Percentiles rank a stretch among this genome's conserved stretches.
phyloP scores from a whole-genome alignment of 1,139 yeast species.

The Suhomyces maxii region DNA sequence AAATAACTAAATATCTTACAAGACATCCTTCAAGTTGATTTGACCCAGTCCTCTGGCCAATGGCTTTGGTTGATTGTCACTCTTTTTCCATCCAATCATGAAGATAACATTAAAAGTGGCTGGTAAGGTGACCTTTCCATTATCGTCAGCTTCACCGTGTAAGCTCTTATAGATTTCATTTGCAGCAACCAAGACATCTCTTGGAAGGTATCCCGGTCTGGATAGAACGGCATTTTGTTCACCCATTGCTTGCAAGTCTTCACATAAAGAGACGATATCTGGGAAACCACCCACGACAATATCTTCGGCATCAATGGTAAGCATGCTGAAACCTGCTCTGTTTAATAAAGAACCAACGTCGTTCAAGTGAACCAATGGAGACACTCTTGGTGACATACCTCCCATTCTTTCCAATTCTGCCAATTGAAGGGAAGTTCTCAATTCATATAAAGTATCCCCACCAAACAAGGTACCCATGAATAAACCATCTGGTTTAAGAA shows the following conservation, averaged over 20 bases:
- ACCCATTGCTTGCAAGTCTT: slow-evolving; percentile 80
- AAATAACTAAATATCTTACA: slow-evolving; percentile 17
- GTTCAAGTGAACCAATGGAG: slow-evolving; percentile 77
- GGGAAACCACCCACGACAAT: slow-evolving; percentile 80
- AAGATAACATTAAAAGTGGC: slow-evolving; percentile 73
- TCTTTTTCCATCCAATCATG: slow-evolving; percentile 89
- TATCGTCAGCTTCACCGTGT: slow-evolving; percentile 61
- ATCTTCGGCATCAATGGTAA: slow-evolving; percentile 85
- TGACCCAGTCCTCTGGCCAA: slow-evolving; percentile 71
- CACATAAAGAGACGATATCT: slow-evolving; percentile 62
- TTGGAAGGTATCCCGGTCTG: slow-evolving; percentile 54
- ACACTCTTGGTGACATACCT: slow-evolving; percentile 76
- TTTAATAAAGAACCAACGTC: slow-evolving; percentile 75
- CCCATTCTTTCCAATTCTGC: slow-evolving; percentile 82
- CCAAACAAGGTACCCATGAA: slow-evolving; percentile 84
- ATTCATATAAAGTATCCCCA: slow-evolving; percentile 79
- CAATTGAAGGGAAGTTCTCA: slow-evolving; percentile 74
- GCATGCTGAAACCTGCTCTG: slow-evolving; percentile 73
- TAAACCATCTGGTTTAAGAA: slow-evolving; percentile 78
- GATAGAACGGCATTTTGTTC: slow-evolving; percentile 72
- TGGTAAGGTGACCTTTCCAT: slow-evolving; percentile 49
- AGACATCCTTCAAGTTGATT: slow-evolving; percentile 63
- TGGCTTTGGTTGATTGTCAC: slow-evolving; percentile 69
- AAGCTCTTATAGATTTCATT: slow-evolving; percentile 70
- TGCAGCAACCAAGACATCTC: slow-evolving; percentile 71